These are phyloP conservation scores for Peniophora sp. DNA, from an alignment of 1,284 basidiomycete genomes.

Conservation along the genomic window DNA sequence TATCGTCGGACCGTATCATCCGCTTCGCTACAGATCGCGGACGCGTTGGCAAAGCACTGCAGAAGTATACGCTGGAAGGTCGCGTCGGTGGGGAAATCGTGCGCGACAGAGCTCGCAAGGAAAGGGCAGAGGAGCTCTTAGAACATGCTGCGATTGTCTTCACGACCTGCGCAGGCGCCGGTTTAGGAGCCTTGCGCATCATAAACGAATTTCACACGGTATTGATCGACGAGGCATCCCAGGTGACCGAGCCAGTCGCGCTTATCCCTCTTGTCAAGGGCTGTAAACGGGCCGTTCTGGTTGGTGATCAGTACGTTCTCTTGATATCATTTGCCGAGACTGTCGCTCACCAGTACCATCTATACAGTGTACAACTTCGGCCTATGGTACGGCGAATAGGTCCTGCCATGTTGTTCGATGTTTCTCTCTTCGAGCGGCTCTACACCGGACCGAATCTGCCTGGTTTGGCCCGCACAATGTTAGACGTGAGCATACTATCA, in stretches of 20 bases:
- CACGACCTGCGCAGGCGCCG: constrained; percentile 59
- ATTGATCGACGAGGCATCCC: constrained; percentile 60
- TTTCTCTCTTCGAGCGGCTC: constrained; percentile 53
- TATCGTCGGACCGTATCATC: constrained; percentile 46
- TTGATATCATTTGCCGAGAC: neutral
- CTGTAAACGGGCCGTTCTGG: constrained; percentile 44
- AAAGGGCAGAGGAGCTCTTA: constrained; percentile 49
- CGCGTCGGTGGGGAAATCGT: constrained; percentile 52
- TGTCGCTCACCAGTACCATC: neutral
- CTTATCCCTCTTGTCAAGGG: constrained; percentile 61
- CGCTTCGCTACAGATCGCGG: constrained; percentile 57
- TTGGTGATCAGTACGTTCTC: constrained; percentile 56
- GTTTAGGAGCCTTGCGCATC: constrained; percentile 48
- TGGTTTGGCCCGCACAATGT: constrained; percentile 47
- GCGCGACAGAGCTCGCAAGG: constrained; percentile 47
- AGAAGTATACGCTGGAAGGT: constrained; percentile 53
- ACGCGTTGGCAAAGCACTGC: constrained; percentile 48
- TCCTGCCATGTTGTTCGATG: constrained; percentile 45
- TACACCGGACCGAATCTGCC: constrained; percentile 32
- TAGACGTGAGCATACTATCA: constrained; percentile 43
- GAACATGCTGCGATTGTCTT: constrained; percentile 49
- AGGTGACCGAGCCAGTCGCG: constrained; percentile 55
- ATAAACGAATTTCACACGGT: constrained; percentile 47
- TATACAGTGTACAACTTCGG: constrained; percentile 51
- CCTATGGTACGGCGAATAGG: constrained; percentile 54